Conservation (phyloP, 306 rosid species). For the Sechiopsis laciniata region DNA sequence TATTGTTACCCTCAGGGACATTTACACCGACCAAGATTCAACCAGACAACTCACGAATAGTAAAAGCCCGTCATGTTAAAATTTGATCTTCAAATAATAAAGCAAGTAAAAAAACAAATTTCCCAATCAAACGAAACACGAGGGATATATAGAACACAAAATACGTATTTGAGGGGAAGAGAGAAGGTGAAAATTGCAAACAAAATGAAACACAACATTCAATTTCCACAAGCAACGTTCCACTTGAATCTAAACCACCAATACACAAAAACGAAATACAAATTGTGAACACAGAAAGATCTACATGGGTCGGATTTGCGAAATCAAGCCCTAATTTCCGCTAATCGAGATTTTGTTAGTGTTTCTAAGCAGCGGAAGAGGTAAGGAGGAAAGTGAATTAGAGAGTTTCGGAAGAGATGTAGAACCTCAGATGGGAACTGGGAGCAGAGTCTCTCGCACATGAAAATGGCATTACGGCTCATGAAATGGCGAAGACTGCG, state of each 20-base stretch:
- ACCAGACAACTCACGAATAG: not conserved
- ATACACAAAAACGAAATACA: not conserved
- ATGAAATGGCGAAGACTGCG: conserved; percentile 78
- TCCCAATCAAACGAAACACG: not conserved
- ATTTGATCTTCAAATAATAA: not conserved
- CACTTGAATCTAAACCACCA: not conserved
- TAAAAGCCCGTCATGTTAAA: not conserved
- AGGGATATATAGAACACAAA: not conserved
- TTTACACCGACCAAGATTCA: not conserved
- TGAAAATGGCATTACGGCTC: conserved; percentile 75
- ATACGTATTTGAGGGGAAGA: not conserved
- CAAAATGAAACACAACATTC: not conserved
- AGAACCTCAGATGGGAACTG: conserved; percentile 70
- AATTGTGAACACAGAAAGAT: not conserved
- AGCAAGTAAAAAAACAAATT: not conserved
- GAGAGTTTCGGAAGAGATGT: conserved; percentile 5
- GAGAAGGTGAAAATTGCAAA: not conserved
- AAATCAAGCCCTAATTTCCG: not conserved
- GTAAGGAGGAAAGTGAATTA: not conserved
- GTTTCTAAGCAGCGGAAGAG: conserved; percentile 17
- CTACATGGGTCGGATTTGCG: not conserved
- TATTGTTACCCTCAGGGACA: not conserved
- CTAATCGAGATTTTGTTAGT: not conserved
- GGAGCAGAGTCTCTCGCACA: conserved; percentile 89
- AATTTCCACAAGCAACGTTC: not conserved